These are phyloP conservation scores for Aspergillus jensenii DNA, from an alignment of 2,329 filamentous ascomycete genomes.

Conservation along the genomic window DNA sequence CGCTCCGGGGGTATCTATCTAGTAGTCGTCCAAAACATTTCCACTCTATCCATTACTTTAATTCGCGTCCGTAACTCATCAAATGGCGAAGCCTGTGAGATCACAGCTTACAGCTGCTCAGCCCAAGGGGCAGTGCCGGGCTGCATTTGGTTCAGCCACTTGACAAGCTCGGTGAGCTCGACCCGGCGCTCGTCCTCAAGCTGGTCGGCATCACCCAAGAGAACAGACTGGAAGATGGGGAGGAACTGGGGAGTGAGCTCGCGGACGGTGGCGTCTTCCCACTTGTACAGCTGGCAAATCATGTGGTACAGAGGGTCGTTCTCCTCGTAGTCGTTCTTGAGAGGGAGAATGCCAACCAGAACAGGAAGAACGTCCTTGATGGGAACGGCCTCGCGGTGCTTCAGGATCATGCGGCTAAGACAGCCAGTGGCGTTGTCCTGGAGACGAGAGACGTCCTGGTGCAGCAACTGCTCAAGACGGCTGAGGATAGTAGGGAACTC, in stretches of 20 bases:
- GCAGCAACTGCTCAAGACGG: slow-evolving; percentile 83
- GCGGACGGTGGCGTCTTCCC: slow-evolving; percentile 47
- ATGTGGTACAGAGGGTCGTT: slow-evolving; percentile 91
- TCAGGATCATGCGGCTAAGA: slow-evolving; percentile 86
- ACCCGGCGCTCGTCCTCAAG: slow-evolving; percentile 49
- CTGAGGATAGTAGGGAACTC: slow-evolving; percentile 74
- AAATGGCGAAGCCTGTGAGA: neutral
- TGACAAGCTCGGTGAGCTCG: slow-evolving; percentile 49
- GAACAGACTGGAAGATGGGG: slow-evolving; percentile 49
- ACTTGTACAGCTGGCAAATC: slow-evolving; percentile 74
- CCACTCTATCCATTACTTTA: slow-evolving; percentile 18
- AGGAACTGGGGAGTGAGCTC: slow-evolving; percentile 47
- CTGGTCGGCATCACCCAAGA: slow-evolving; percentile 46
- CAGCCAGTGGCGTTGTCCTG: slow-evolving; percentile 94
- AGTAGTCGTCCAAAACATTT: slow-evolving; percentile 16
- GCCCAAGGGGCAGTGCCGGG: slow-evolving; percentile 40
- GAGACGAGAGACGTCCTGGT: slow-evolving; percentile 73
- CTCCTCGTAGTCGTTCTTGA: slow-evolving; percentile 94
- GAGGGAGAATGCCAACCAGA: slow-evolving; percentile 74
- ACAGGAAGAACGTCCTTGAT: slow-evolving; percentile 78
- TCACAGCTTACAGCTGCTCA: slow-evolving; percentile 33
- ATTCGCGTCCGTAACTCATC: slow-evolving; percentile 16
- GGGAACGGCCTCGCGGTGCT: slow-evolving; percentile 79
- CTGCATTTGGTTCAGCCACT: slow-evolving; percentile 49
- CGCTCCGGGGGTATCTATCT: slow-evolving; percentile 21